Base-by-base conservation (phyloP, 2,329 filamentous ascomycete species). In the Passalora sequoiae region DNA sequence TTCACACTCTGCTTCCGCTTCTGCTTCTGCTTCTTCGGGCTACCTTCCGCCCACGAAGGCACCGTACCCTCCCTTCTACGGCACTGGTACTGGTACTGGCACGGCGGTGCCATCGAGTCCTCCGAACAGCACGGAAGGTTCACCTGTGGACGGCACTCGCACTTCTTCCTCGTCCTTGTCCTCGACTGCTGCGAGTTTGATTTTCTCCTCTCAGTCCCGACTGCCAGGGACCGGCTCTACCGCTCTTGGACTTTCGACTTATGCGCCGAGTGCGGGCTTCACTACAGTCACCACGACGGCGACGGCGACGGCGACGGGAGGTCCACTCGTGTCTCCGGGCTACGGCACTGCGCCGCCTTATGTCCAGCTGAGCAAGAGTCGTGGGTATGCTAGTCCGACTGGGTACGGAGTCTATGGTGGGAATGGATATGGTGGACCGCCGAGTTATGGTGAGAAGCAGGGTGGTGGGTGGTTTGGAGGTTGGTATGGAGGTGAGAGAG, bases 241-340 rank as follows among this genome's bases (percentile, higher is more conserved):
- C 24, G 12, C 24, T 2, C 17, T 20, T 13, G 33, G 33, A 8
- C 19, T 20, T 24, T n/a, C 19, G 13, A 12, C 20, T 13, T 24
- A 17, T n/a, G 15, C 33, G 9, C 15, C 19, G 17, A 24, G 9
- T 12, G 8, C 33, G 19, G 19, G n/a, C 20, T 15, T 33, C 17
- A 30, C 32, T 4, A 30, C 40, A 4, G 31, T 27, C 25, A 38
- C 38, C 41, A 31, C 20, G 17, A 44, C 24, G 24, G 6, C 41
- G 3, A 13, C 16, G 15, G 10, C 15, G 12, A 33, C 41, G 10
- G n/a, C 31, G 6, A 25, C 40, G 20, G n/a, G 13, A 17, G 33
- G n/a, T 36, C 38, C 19, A 1, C 19, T 39, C 6, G n/a, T 13
- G 37, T 24, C 22, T 22, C 22, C 38, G 28, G 29, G 20, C 20